Percentiles rank a stretch among this genome's conserved stretches.
These are phyloP conservation scores for Nicotiana tomentosiformis DNA, from an alignment of 257 asterid genomes.

Conservation along the genomic window DNA sequence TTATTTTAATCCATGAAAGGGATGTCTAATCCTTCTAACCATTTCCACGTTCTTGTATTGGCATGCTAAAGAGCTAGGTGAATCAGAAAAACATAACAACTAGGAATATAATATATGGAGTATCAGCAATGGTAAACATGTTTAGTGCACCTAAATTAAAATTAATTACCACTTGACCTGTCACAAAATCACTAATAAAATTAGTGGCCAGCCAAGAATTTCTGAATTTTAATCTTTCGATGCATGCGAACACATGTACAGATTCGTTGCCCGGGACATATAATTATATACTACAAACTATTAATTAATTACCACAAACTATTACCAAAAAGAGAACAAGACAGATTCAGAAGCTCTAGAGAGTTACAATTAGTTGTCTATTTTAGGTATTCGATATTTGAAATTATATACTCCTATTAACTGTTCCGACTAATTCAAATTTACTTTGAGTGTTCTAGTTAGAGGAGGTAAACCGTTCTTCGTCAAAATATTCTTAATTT, in stretches of 20 bases:
- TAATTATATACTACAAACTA: neutral
- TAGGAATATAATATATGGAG: neutral
- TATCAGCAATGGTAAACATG: neutral
- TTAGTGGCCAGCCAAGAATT: neutral
- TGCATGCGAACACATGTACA: constrained; percentile 18
- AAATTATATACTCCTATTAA: too few species aligned
- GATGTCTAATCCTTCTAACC: neutral
- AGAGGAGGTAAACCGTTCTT: too few species aligned
- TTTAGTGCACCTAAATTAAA: neutral
- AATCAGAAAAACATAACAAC: neutral
- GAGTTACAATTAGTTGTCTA: neutral
- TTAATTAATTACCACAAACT: neutral
- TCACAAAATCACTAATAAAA: constrained; percentile 4
- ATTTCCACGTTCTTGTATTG: neutral
- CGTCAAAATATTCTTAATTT: too few species aligned
- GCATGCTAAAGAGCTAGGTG: neutral
- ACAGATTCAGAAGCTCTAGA: neutral
- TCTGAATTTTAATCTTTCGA: constrained; percentile 5
- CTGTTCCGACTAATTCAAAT: too few species aligned
- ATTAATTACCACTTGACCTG: neutral
- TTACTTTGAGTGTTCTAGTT: too few species aligned
- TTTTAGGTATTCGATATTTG: too few species aligned
- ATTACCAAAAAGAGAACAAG: too few species aligned
- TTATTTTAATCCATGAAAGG: neutral
- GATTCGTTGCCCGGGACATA: constrained; percentile 14